Conservation (phyloP, 768 basidiomycete genomes). For the Phallus indusiatus region DNA sequence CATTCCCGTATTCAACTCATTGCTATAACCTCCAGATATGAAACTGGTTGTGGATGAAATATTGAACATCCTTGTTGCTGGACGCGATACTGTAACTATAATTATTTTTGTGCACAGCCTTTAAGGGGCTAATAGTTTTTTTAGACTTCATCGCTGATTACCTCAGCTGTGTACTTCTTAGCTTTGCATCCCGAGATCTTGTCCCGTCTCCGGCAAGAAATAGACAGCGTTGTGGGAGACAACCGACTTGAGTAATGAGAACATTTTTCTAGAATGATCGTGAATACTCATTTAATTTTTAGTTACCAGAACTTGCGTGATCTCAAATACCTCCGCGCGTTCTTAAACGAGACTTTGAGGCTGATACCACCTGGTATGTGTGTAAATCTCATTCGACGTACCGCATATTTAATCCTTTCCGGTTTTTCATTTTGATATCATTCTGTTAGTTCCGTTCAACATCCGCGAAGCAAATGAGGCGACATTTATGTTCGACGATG, state of each 20-base stretch:
- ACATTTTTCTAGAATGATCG: conserved; percentile 17
- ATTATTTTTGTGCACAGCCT: conserved; percentile 9
- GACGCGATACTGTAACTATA: conserved; percentile 33
- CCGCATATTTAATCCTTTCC: background rate
- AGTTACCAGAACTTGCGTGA: background rate
- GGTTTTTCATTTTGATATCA: background rate
- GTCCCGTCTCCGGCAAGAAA: conserved; percentile 16
- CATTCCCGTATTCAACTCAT: conserved; percentile 16
- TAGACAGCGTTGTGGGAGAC: conserved; percentile 12
- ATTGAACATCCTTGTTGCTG: conserved; percentile 35
- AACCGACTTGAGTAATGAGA: conserved; percentile 13
- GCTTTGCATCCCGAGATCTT: conserved; percentile 18
- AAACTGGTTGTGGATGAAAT: conserved; percentile 31
- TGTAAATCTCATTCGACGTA: no score
- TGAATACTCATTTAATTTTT: conserved; percentile 1
- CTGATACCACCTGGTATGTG: conserved; percentile 24
- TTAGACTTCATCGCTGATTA: conserved; percentile 23
- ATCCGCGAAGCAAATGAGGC: conserved; percentile 11
- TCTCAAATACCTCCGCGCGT: conserved; percentile 16
- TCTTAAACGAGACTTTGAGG: conserved; percentile 27
- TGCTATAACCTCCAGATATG: conserved; percentile 23
- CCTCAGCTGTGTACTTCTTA: conserved; percentile 21
- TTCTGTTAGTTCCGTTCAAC: conserved; percentile 22
- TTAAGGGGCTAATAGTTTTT: background rate
- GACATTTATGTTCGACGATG: conserved; percentile 2